Evolutionary conservation across 2,329 filamentous ascomycete species (phyloP), one percentile per base, ranked within the genome.

Genomic region (Phoma sp.): DNA sequence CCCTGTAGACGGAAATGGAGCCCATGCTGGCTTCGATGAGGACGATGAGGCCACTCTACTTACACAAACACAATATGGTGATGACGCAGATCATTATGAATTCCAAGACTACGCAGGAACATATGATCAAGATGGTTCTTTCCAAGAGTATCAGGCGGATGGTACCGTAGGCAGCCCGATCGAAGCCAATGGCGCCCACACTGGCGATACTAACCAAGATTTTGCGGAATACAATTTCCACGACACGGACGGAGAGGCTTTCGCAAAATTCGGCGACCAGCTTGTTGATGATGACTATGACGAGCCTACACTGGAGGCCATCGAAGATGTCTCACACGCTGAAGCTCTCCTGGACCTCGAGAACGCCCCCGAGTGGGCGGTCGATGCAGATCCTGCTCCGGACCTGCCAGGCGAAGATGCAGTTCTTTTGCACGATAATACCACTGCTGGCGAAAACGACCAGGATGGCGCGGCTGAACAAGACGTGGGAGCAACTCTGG

Each of bases 181-280:
- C 25, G 59, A 65, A 33, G 48, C 47, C 23, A 37, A 61, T 14
- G 24, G 30, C 25, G 23, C 32, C 8, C 43, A 59, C 27, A 49
- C 64, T 24, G 60, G 59, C 57, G 58, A 67, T 36, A 55, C 61
- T 64, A 65, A 65, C 61, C 61, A 68, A 60, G 62, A 61, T 32
- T 63, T 59, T 39, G 55, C 52, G 46, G 61, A 60, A n/a, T 53
- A 55, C 32, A 62, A 63, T 27, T 61, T 65, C 27, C 58, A 68
- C 30, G 43, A 47, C 14, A 42, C 56, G 29, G 59, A 62, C 18
- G 53, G 59, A 30, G 52, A 65, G 41, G 39, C 55, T 23, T 51
- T 64, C 37, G 29, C 62, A 36, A 54, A 58, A 24, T 52, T 63
- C 37, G 29, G 45, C 30, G 49, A 57, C 24, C 60, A 52, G 38